Evolutionary conservation across 257 asterid genomes (phyloP).

Genomic region (Solanum paucissectum): DNA sequence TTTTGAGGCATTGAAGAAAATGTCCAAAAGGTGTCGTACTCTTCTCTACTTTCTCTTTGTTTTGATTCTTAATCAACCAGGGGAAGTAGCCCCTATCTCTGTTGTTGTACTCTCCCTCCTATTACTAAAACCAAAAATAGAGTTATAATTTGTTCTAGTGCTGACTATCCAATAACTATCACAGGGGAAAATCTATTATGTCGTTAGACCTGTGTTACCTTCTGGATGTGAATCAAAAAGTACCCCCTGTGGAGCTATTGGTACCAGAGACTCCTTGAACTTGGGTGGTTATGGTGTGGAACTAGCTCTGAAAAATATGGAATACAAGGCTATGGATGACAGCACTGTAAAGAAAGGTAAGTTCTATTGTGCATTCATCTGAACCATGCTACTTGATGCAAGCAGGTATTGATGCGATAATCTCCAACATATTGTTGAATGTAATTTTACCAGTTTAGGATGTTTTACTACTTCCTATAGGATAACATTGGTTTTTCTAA

Average conservation of each 20-base stretch:
- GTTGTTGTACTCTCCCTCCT: not conserved
- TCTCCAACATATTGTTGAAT: not conserved
- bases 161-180: slow-evolving; percentile 1
- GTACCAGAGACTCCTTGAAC: slow-evolving; percentile 69
- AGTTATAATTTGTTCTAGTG: not conserved
- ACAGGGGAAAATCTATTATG: slow-evolving; percentile 75
- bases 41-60: not conserved
- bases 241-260: slow-evolving; percentile 71
- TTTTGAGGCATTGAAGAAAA: not conserved
- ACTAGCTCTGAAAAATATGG: slow-evolving; percentile 99
- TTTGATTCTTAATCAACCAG: not conserved
- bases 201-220: slow-evolving; percentile 82
- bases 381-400: not conserved
- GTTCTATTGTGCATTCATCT: not conserved
- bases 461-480: not conserved
- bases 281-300: slow-evolving; percentile 98
- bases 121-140: not conserved
- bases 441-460: not conserved
- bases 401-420: not conserved
- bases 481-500: not conserved
- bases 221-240: slow-evolving; percentile 76
- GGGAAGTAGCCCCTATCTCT: not conserved
- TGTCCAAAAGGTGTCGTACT: not conserved
- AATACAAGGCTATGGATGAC: slow-evolving; percentile 98
- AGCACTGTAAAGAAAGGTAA: slow-evolving; percentile 70